Evolutionary conservation across 1,284 basidiomycete genomes (phyloP).

Genomic region (Melampsora larici-populina): DNA sequence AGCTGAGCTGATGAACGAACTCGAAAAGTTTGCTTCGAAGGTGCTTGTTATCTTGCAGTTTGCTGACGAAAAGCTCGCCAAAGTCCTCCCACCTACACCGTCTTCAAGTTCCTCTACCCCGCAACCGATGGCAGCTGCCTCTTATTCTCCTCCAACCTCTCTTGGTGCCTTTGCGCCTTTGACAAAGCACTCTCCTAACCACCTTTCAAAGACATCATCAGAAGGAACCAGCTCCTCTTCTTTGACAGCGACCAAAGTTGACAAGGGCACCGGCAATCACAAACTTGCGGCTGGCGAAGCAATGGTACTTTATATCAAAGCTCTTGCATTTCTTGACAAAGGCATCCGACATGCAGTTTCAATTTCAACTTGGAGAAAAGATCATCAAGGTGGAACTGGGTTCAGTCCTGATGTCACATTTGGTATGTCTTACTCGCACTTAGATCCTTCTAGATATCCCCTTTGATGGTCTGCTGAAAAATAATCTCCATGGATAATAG

Average conservation of each 20-base stretch:
- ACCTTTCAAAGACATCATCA: background rate
- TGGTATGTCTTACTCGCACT: slow-evolving; percentile 53
- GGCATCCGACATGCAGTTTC: slow-evolving; percentile 66
- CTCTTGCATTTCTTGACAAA: slow-evolving; percentile 86
- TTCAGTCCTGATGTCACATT: slow-evolving; percentile 60
- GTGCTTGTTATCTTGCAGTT: slow-evolving; percentile 30
- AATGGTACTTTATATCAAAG: slow-evolving; percentile 85
- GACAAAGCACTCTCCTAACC: background rate
- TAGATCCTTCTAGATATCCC: background rate
- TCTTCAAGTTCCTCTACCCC: slow-evolving; percentile 1
- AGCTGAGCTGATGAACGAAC: slow-evolving; percentile 12
- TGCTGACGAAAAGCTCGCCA: slow-evolving; percentile 23
- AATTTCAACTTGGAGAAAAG: slow-evolving; percentile 55
- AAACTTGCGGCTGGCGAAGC: slow-evolving; percentile 58
- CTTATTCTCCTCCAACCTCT: background rate
- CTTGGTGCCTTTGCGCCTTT: slow-evolving; percentile 25
- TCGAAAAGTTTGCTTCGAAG: slow-evolving; percentile 35
- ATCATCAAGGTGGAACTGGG: slow-evolving; percentile 48
- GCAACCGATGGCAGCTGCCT: background rate
- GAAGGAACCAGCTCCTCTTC: background rate
- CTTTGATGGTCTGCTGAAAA: background rate
- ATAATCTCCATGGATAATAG: slow-evolving; percentile 47
- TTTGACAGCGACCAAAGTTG: background rate
- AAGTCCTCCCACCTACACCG: slow-evolving; percentile 33
- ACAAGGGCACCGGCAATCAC: background rate